These are phyloP conservation scores for Boletus sp. DNA, from an alignment of 768 basidiomycete species.

Conservation along the genomic window DNA sequence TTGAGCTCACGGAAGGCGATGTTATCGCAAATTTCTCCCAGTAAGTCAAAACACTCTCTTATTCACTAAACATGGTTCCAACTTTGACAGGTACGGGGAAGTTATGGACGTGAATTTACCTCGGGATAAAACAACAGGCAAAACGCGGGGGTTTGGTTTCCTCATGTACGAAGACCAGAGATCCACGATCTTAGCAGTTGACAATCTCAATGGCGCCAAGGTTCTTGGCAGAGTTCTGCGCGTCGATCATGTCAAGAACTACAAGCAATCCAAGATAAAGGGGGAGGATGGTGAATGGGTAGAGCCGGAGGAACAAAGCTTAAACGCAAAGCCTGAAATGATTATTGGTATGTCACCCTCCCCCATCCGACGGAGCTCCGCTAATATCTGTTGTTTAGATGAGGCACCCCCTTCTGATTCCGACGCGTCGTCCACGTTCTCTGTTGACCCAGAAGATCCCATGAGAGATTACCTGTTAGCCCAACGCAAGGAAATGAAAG, in stretches of 20 bases:
- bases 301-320: slow-evolving; percentile 79
- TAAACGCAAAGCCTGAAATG: slow-evolving; percentile 82
- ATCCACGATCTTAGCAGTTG: slow-evolving; percentile 92
- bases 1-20: slow-evolving; percentile 94
- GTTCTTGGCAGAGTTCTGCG: slow-evolving; percentile 83
- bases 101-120: slow-evolving; percentile 94
- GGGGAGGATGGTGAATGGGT: slow-evolving; percentile 81
- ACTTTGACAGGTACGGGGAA: slow-evolving; percentile 79
- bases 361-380: neutral
- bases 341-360: slow-evolving; percentile 49
- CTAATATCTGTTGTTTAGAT: slow-evolving; percentile 36
- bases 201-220: slow-evolving; percentile 95
- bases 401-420: slow-evolving; percentile 59
- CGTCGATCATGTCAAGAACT: slow-evolving; percentile 90
- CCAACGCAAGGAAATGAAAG: slow-evolving; percentile 69
- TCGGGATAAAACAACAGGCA: slow-evolving; percentile 89
- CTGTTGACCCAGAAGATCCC: slow-evolving; percentile 94
- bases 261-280: slow-evolving; percentile 80
- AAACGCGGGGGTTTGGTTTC: slow-evolving; percentile 89
- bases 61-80: neutral
- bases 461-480: slow-evolving; percentile 91
- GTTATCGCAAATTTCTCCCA: slow-evolving; percentile 97
- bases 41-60: slow-evolving; percentile 45
- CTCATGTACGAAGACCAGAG: slow-evolving; percentile 99
- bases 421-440: slow-evolving; percentile 57